These are phyloP conservation scores for Candida chilensis DNA, from an alignment of 805 yeast genomes.

Conservation along the genomic window DNA sequence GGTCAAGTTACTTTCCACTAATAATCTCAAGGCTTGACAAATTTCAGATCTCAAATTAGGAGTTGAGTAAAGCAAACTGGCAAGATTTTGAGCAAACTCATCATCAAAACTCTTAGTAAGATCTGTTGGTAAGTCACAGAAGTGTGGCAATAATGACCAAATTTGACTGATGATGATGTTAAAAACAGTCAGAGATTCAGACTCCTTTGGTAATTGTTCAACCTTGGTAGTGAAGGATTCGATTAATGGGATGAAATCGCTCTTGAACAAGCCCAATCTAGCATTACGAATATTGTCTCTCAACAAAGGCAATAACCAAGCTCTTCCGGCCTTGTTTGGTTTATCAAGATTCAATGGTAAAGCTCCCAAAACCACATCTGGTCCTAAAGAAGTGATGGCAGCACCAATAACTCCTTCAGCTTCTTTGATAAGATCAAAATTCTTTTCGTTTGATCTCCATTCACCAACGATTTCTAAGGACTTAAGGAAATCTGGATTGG, in stretches of 20 bases:
- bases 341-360: conserved; percentile 74
- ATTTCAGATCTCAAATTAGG: conserved; percentile 73
- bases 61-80: conserved; percentile 66
- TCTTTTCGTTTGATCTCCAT: conserved; percentile 74
- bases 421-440: conserved; percentile 59
- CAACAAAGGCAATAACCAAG: conserved; percentile 88
- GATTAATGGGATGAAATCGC: conserved; percentile 58
- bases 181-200: conserved; percentile 69
- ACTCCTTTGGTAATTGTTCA: conserved; percentile 33
- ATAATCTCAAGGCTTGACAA: conserved; percentile 69
- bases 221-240: conserved; percentile 43
- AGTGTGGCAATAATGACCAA: conserved; percentile 86
- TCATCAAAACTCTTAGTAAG: conserved; percentile 55
- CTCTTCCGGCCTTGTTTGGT: conserved; percentile 70
- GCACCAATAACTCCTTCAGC: conserved; percentile 77
- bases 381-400: conserved; percentile 77
- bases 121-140: conserved; percentile 82
- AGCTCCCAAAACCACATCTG: conserved; percentile 64
- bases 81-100: conserved; percentile 66
- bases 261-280: conserved; percentile 51
- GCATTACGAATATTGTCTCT: conserved; percentile 81
- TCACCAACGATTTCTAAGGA: conserved; percentile 70
- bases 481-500: conserved; percentile 62
- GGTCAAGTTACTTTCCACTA: conserved; percentile 69
- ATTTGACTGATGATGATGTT: conserved; percentile 84